Evolutionary conservation across 148 eudicot genomes (phyloP).

Genomic region (Euryodendron excelsum): DNA sequence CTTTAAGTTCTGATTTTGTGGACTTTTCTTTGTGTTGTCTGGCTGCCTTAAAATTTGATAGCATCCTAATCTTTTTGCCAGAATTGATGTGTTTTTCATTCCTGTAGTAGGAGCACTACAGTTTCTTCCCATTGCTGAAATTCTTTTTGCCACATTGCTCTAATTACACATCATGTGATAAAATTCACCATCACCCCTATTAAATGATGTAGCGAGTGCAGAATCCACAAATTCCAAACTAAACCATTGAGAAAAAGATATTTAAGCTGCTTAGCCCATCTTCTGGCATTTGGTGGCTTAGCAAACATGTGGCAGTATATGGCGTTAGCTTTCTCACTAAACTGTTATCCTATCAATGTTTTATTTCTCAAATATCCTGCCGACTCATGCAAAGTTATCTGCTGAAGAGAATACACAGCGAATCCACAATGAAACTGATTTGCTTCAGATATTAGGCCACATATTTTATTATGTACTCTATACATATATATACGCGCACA

Average conservation of each 20-base stretch:
- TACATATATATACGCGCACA: not conserved
- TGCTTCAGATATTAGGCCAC: not conserved
- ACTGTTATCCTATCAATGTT: not conserved
- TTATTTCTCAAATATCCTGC: not conserved
- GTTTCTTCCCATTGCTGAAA: not conserved
- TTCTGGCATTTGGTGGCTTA: not conserved
- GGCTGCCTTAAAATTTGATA: not conserved
- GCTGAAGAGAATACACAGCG: not conserved
- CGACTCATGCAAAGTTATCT: not conserved
- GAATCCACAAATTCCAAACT: no score
- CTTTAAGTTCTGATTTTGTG: not conserved
- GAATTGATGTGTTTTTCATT: not conserved
- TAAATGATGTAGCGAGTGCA: no score
- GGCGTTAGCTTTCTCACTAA: not conserved
- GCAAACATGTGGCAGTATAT: not conserved
- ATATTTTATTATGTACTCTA: not conserved
- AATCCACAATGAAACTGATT: not conserved
- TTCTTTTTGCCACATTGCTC: not conserved
- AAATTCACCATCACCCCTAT: no score
- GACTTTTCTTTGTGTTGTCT: not conserved
- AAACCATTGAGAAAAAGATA: no score
- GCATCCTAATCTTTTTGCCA: not conserved
- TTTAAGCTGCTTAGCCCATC: no score
- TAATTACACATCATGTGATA: not conserved
- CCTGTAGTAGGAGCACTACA: not conserved